Evolutionary conservation across 495 filamentous ascomycete genomes (phyloP).

Genomic region (Trichodelitschia bisporula): DNA sequence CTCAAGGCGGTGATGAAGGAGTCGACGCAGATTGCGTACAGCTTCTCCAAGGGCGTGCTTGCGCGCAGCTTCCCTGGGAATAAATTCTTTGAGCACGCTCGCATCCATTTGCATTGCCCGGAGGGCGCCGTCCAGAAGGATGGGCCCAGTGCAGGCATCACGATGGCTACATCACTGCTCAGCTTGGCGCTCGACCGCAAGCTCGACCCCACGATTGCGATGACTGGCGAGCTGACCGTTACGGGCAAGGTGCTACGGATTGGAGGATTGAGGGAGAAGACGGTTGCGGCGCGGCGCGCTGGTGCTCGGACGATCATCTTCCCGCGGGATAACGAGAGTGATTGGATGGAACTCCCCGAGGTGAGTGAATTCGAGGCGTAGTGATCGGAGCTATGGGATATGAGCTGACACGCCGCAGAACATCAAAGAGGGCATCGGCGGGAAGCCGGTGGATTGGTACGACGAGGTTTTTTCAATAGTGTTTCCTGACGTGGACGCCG

Average conservation of each 20-base stretch:
- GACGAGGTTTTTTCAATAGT: slow-evolving; percentile 77
- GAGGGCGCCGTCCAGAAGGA: slow-evolving; percentile 95
- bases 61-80: slow-evolving; percentile 68
- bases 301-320: slow-evolving; percentile 92
- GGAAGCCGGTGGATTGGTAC: slow-evolving; percentile 80
- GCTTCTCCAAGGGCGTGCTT: slow-evolving; percentile 76
- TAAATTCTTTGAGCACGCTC: slow-evolving; percentile 87
- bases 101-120: slow-evolving; percentile 87
- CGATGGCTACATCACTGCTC: slow-evolving; percentile 84
- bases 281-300: slow-evolving; percentile 83
- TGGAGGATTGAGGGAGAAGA: slow-evolving; percentile 91
- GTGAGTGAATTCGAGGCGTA: too few species aligned
- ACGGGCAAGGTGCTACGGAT: slow-evolving; percentile 95
- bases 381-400: background rate
- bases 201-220: slow-evolving; percentile 71
- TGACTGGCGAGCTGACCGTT: slow-evolving; percentile 96
- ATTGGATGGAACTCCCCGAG: slow-evolving; percentile 96
- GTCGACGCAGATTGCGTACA: slow-evolving; percentile 81
- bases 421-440: slow-evolving; percentile 87
- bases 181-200: slow-evolving; percentile 56
- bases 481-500: slow-evolving; percentile 57
- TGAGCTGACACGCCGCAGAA: slow-evolving; percentile 36
- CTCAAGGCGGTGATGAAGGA: slow-evolving; percentile 97
- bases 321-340: slow-evolving; percentile 76
- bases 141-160: slow-evolving; percentile 83